phyloP scores from a whole-genome alignment of 805 yeast genomes.

The Pichia gijzeniarum region DNA sequence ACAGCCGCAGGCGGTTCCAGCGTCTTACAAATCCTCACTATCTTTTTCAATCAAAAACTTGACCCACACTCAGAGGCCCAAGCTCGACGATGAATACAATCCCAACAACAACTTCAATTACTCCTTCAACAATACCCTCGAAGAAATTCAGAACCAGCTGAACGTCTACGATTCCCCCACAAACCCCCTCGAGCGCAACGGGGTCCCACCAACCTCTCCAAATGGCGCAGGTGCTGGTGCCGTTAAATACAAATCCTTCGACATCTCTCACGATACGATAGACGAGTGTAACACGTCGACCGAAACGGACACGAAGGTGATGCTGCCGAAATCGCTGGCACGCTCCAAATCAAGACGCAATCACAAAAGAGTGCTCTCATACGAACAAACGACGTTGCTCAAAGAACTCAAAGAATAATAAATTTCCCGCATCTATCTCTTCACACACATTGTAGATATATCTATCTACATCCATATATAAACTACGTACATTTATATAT shows the following conservation, averaged over 20 bases:
- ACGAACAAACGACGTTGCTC: constrained; percentile 47
- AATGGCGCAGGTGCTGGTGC: neutral
- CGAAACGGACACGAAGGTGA: too few species aligned
- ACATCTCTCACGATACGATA: too few species aligned
- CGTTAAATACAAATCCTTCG: neutral
- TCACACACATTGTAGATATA: too few species aligned
- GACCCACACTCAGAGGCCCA: neutral
- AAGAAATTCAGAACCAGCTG: constrained; percentile 29
- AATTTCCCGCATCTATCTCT: too few species aligned
- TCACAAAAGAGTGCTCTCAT: constrained; percentile 37
- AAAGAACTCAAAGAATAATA: constrained; percentile 34
- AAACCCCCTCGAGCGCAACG: neutral
- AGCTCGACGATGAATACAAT: constrained; percentile 26
- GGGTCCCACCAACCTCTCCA: neutral
- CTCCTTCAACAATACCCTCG: constrained; percentile 28
- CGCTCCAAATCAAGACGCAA: too few species aligned
- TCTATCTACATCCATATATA: too few species aligned
- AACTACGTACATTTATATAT: constrained; percentile 5
- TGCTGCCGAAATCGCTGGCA: neutral
- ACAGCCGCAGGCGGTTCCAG: neutral
- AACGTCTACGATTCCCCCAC: constrained; percentile 8
- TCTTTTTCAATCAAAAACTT: constrained; percentile 6
- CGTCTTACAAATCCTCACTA: constrained; percentile 9
- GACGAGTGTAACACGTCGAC: too few species aligned
- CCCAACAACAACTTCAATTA: constrained; percentile 28